These are phyloP conservation scores for Acanthamoeba culbertsoni DNA, from an alignment of 208 protist species.

Conservation along the genomic window DNA sequence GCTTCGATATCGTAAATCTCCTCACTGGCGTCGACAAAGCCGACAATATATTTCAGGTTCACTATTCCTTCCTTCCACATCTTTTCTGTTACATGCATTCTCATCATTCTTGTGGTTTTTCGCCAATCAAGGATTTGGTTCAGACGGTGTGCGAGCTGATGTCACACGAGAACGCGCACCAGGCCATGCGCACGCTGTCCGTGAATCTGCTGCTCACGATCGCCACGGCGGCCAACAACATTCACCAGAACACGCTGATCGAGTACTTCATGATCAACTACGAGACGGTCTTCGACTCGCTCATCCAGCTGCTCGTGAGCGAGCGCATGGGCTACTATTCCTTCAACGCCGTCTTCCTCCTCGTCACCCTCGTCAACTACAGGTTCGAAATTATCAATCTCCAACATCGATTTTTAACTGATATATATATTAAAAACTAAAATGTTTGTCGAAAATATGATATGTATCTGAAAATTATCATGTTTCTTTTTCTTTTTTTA, in stretches of 20 bases:
- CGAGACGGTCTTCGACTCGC: neutral
- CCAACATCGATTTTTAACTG: neutral
- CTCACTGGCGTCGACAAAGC: neutral
- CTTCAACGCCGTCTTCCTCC: slow-evolving; percentile 41
- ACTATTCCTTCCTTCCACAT: neutral
- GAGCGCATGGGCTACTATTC: slow-evolving; percentile 39
- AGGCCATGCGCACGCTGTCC: neutral
- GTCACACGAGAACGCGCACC: neutral
- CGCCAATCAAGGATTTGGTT: neutral
- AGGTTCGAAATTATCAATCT: neutral
- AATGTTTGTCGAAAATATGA: neutral
- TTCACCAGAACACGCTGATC: slow-evolving; percentile 41
- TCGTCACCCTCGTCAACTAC: slow-evolving; percentile 19
- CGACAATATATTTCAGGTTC: neutral
- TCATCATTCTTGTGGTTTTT: neutral
- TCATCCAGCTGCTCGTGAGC: neutral
- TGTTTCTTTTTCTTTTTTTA: neutral
- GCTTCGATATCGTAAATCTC: neutral
- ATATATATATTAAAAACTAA: neutral
- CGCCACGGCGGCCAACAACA: neutral
- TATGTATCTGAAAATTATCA: neutral
- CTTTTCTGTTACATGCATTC: neutral
- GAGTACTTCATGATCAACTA: slow-evolving; percentile 47
- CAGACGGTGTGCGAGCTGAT: slow-evolving; percentile 9
- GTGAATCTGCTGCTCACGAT: slow-evolving; percentile 32